Base-by-base conservation (phyloP, 1,284 basidiomycete species). In the Mrakiaceae sp. region DNA sequence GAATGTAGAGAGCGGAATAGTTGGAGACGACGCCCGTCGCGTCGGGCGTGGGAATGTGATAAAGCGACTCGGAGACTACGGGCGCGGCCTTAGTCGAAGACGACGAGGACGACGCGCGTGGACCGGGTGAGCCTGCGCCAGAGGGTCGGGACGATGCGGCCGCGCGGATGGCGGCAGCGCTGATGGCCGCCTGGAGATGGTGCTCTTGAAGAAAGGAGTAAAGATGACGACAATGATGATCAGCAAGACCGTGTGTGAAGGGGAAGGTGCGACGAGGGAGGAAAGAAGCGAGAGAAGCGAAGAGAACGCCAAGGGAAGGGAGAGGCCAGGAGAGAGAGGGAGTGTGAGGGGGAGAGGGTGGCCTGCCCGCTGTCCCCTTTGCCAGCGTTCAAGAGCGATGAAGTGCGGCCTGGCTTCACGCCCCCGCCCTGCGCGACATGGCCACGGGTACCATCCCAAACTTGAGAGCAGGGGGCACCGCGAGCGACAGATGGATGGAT, bases 41-140 rank as follows among this genome's bases (percentile, higher is more conserved):
- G 73, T 94, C 90, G 0, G 93, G 92, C 5, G 88, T 93, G 3
- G 93, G 94, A 70, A 97, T 97, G 76, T 83, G 92, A 0, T 87
- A 90, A 60, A 83, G 79, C 5, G 74, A 72, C 68, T 63, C 69
- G 53, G 51, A 66, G 52, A 50, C 70, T 42, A 43, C 67, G 46
- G 52, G 66, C 62, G 55, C 69, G 43, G 64, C 62, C 67, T 68
- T 61, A 16, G 14, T 43, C 16, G 39, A 27, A 61, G 48, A 43
- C 52, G 54, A 62, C 72, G 71, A n/a, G 67, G 66, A n/a, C 69
- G 67, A 64, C 69, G 71, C 64, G n/a, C 69, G 67, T 43, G 74
- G 74, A 60, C 75, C 54, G 5, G 54, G 54, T 42, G 54, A 56
- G 54, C 54, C 54, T 8, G 40, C 54, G 43, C 9, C 46, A 73